Evolutionary conservation across 208 protist species (phyloP).

Genomic region (Acanthamoeba divionensis): DNA sequence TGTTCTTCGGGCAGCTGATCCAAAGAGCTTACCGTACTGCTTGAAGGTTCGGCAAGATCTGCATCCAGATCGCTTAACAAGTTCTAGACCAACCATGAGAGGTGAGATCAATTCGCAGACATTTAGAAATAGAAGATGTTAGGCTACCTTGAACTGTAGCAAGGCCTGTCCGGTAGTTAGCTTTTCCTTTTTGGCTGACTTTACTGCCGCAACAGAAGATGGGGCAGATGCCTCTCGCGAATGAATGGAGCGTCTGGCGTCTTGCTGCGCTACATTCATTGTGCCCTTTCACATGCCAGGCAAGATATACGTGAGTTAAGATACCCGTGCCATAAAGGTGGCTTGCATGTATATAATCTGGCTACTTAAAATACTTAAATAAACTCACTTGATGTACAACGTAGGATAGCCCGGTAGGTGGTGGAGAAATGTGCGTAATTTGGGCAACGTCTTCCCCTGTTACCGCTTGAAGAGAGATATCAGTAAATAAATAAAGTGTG

Average conservation of each 20-base stretch:
- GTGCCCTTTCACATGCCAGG: not conserved
- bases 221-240: not conserved
- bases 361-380: no score
- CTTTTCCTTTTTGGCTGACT: constrained; percentile 56
- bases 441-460: no score
- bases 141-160: constrained; percentile 73
- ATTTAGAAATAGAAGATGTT: not conserved
- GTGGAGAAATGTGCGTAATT: no score
- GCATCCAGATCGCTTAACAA: no score
- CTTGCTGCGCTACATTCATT: constrained; percentile 37
- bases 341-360: no score
- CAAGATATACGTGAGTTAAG: no score
- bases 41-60: no score
- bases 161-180: constrained; percentile 75
- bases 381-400: constrained; percentile 6
- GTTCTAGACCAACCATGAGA: not conserved
- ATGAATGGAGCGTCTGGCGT: constrained; percentile 27
- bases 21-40: not conserved
- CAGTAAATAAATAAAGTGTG: no score
- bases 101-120: not conserved
- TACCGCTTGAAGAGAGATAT: no score
- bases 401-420: constrained; percentile 3
- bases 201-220: not conserved
- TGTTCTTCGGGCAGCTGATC: constrained; percentile 50
- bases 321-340: no score